Evolutionary conservation across 345 rosid genomes (phyloP).

Genomic region (Eucalyptus melliodora): DNA sequence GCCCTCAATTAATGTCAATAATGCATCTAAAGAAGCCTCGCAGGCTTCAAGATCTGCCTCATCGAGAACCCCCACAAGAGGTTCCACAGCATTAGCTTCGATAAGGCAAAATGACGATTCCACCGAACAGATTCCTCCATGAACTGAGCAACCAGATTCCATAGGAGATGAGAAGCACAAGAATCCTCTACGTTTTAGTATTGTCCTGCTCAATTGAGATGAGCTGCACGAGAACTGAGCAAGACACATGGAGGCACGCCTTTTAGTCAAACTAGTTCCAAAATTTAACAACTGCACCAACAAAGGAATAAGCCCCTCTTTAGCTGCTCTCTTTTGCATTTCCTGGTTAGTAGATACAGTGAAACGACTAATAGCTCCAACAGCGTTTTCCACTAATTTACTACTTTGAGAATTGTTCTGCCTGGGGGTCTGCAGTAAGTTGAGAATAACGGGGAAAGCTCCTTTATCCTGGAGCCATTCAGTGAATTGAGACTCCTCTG

Average conservation of each 20-base stretch:
- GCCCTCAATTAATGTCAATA: constrained; percentile 45
- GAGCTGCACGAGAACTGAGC: constrained; percentile 39
- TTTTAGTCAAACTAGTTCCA: constrained; percentile 35
- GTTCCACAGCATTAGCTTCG: constrained; percentile 44
- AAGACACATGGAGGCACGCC: constrained; percentile 34
- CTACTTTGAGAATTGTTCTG: constrained; percentile 15
- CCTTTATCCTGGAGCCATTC: constrained; percentile 44
- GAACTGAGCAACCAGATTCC: constrained; percentile 29
- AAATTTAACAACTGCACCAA: constrained; percentile 33
- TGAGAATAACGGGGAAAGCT: constrained; percentile 14
- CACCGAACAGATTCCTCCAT: constrained; percentile 44
- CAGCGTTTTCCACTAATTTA: constrained; percentile 32
- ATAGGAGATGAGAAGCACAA: constrained; percentile 40
- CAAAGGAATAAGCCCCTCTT: constrained; percentile 33
- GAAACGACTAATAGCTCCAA: constrained; percentile 44
- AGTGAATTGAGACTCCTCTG: constrained; percentile 29
- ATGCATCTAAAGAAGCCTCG: constrained; percentile 51
- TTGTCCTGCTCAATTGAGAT: constrained; percentile 11
- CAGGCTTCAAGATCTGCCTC: constrained; percentile 32
- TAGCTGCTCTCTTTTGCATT: constrained; percentile 44
- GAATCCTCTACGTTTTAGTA: constrained; percentile 17
- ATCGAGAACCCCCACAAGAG: constrained; percentile 35
- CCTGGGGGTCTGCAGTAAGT: constrained; percentile 1
- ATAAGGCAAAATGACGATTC: constrained; percentile 58
- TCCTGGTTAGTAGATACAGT: constrained; percentile 24